Evolutionary conservation across 75 land plant species (phyloP).

Genomic region (Selaginella tamariscina): DNA sequence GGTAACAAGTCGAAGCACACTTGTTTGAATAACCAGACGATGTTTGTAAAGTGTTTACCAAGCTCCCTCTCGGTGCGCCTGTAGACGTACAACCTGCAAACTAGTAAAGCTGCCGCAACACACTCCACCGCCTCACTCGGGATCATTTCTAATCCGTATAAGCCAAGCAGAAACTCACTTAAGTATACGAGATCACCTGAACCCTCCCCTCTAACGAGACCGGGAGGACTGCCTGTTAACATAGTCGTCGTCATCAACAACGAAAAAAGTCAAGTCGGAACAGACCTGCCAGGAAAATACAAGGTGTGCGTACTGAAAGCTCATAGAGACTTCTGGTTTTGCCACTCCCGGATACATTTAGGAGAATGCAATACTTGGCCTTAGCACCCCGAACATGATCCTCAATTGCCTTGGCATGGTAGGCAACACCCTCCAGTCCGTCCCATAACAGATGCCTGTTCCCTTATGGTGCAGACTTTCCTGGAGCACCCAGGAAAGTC

Average conservation of each 20-base stretch:
- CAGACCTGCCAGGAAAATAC: no score
- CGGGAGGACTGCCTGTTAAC: conserved; percentile 1
- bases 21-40: no score
- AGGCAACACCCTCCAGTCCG: conserved; percentile 2
- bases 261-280: neutral
- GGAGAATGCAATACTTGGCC: neutral
- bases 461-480: neutral
- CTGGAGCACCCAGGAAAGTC: neutral
- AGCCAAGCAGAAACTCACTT: neutral
- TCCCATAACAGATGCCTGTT: conserved; percentile 1
- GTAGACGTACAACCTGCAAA: neutral
- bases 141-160: conserved; percentile 2
- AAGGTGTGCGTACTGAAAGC: neutral
- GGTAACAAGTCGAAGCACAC: no score
- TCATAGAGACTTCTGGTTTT: conserved; percentile 2
- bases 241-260: neutral
- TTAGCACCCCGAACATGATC: neutral
- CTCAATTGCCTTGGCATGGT: conserved; percentile 1
- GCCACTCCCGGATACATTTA: neutral
- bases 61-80: no score
- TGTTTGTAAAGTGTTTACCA: no score
- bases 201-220: neutral
- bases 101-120: neutral
- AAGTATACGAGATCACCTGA: neutral
- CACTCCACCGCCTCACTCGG: conserved; percentile 4